Evolutionary conservation across 2,329 filamentous ascomycete species (phyloP).

Genomic region (Arthrobotrys entomopaga): DNA sequence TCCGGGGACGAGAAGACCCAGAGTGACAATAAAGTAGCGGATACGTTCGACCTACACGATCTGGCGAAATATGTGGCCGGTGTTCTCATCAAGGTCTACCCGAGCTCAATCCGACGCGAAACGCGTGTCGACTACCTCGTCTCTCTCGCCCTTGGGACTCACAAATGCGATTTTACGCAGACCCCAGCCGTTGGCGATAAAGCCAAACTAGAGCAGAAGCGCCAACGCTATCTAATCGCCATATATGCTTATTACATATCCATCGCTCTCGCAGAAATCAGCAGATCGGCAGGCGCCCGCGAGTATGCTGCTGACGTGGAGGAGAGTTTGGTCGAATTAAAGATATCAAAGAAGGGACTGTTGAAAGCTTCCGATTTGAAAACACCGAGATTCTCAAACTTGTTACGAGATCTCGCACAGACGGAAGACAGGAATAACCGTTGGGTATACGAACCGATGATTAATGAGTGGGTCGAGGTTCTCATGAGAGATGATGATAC

Average conservation of each 20-base stretch:
- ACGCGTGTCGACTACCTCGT: slow-evolving; percentile 29
- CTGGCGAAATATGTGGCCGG: slow-evolving; percentile 27
- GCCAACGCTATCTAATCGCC: slow-evolving; percentile 43
- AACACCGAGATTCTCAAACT: slow-evolving; percentile 49
- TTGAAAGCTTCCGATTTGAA: slow-evolving; percentile 51
- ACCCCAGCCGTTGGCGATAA: slow-evolving; percentile 36
- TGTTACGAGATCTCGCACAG: slow-evolving; percentile 42
- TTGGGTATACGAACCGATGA: slow-evolving; percentile 53
- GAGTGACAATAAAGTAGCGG: background rate
- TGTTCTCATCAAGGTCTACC: slow-evolving; percentile 22
- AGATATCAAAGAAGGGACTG: slow-evolving; percentile 44
- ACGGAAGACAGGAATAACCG: slow-evolving; percentile 36
- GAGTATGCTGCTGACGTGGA: slow-evolving; percentile 30
- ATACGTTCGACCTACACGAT: slow-evolving; percentile 38
- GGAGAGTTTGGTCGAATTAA: slow-evolving; percentile 31
- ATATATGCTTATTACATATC: slow-evolving; percentile 46
- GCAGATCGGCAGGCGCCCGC: slow-evolving; percentile 32
- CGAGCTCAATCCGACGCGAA: slow-evolving; percentile 19
- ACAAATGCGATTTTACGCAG: slow-evolving; percentile 20
- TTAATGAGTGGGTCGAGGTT: slow-evolving; percentile 51
- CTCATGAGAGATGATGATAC: slow-evolving; percentile 8
- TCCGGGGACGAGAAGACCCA: slow-evolving; percentile 10
- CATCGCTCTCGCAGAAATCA: slow-evolving; percentile 38
- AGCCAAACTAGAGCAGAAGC: slow-evolving; percentile 39
- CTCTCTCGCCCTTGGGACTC: slow-evolving; percentile 21